Percentiles rank a stretch among this genome's conserved stretches.
These are phyloP conservation scores for Cladobotryum mycophilum DNA, from an alignment of 2,329 filamentous ascomycete species.

Conservation along the genomic window DNA sequence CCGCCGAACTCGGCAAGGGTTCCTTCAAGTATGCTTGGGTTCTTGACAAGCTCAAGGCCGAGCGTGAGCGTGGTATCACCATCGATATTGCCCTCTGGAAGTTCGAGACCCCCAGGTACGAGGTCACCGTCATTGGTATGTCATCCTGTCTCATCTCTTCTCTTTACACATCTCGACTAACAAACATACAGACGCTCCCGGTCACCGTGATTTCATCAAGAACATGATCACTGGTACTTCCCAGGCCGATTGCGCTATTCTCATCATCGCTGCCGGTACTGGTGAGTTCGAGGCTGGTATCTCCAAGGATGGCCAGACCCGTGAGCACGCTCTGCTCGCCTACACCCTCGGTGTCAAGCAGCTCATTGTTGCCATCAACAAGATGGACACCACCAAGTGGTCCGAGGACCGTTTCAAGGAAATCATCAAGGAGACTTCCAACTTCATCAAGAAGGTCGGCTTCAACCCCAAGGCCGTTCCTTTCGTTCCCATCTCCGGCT, in stretches of 20 bases:
- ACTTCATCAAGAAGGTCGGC: conserved; percentile 99
- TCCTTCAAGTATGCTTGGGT: conserved; percentile 99
- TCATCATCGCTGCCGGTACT: conserved; percentile 99
- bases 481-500: conserved; percentile 99
- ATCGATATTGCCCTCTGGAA: conserved; percentile 99
- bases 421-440: conserved; percentile 99
- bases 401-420: conserved; percentile 92
- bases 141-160: conserved; percentile 15
- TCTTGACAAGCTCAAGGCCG: conserved; percentile 99
- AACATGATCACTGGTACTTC: conserved; percentile 99
- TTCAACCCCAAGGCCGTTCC: conserved; percentile 99
- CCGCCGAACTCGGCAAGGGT: conserved; percentile 98
- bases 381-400: conserved; percentile 99
- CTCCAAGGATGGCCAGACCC: conserved; percentile 99
- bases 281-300: conserved; percentile 99
- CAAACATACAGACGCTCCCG: conserved; percentile 72
- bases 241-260: conserved; percentile 98
- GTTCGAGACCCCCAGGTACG: conserved; percentile 98
- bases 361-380: conserved; percentile 99
- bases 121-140: conserved; percentile 94
- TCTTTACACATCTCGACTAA: conserved; percentile 7
- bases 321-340: conserved; percentile 99
- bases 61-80: conserved; percentile 99
- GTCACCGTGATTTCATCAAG: conserved; percentile 99
- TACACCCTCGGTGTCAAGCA: conserved; percentile 99